A percentile compares a stretch with the other conserved stretches of the same genome.
Conservation (phyloP, 1,139 yeast species). For the Zygoascus hellenicus region DNA sequence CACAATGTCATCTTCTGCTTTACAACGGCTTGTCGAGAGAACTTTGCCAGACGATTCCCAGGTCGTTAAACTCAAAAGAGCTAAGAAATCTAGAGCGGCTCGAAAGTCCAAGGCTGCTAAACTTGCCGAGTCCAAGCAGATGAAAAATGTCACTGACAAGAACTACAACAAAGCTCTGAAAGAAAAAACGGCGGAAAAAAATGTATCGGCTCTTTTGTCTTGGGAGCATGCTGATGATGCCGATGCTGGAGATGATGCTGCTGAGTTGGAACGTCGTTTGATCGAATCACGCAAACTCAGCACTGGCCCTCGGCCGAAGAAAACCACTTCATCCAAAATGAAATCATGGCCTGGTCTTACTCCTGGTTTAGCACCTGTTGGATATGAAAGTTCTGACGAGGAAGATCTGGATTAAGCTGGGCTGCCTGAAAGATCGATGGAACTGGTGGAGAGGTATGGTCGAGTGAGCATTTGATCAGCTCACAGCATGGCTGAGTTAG, state of each 20-base stretch:
- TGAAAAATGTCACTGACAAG: constrained; percentile 18
- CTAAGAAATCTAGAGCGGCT: constrained; percentile 6
- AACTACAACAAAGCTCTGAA: constrained; percentile 12
- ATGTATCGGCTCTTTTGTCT: constrained; percentile 18
- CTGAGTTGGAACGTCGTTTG: constrained; percentile 18
- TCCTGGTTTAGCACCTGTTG: constrained; percentile 91
- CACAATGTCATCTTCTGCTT: constrained; percentile 8
- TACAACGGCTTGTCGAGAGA: constrained; percentile 20
- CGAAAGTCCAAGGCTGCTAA: constrained; percentile 14
- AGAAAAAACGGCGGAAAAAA: constrained; percentile 13
- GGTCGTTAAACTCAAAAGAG: constrained; percentile 1
- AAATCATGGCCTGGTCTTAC: constrained; percentile 54
- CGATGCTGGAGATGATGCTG: constrained; percentile 18
- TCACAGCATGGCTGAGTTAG: too few species aligned
- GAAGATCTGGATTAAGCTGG: background rate
- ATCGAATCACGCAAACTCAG: constrained; percentile 13
- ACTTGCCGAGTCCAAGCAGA: constrained; percentile 7
- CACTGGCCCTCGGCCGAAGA: constrained; percentile 8
- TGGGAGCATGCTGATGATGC: constrained; percentile 13
- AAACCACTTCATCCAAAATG: constrained; percentile 4
- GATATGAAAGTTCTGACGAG: constrained; percentile 39
- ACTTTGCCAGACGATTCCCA: constrained; percentile 15
- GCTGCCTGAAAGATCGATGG: background rate
- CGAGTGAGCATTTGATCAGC: too few species aligned
- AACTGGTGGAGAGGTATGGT: too few species aligned